Evolutionary conservation across 257 asterid species (phyloP).

Genomic region (Haberlea rhodopensis): DNA sequence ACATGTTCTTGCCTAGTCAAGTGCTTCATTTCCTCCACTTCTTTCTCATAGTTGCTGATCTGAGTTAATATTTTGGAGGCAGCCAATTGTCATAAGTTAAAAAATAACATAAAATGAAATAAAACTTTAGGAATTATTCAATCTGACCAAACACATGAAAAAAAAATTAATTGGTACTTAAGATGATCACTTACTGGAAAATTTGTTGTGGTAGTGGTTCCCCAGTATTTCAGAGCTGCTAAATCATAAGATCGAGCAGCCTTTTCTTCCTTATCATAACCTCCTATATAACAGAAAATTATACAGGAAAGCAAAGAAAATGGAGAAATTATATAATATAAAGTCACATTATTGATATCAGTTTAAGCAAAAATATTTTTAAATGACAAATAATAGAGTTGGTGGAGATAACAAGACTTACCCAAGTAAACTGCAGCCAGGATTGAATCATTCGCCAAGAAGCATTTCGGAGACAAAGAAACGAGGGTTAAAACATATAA

Average conservation of each 20-base stretch:
- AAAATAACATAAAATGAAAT: background rate
- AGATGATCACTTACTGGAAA: constrained; percentile 55
- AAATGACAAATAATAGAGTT: too few relatives aligned
- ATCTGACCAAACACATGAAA: too few relatives aligned
- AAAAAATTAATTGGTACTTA: background rate
- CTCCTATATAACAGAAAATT: constrained; percentile 53
- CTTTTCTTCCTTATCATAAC: constrained; percentile 91
- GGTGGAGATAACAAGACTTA: constrained; percentile 39
- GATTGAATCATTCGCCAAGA: constrained; percentile 26
- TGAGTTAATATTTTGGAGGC: constrained; percentile 16
- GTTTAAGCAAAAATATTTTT: too few relatives aligned
- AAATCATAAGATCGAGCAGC: constrained; percentile 91
- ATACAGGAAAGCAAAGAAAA: background rate
- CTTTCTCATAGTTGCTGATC: constrained; percentile 83
- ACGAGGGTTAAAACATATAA: constrained; percentile 38
- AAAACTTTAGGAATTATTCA: too few relatives aligned
- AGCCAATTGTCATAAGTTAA: background rate
- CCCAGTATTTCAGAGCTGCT: constrained; percentile 90
- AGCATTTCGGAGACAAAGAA: constrained; percentile 26
- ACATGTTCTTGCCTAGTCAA: constrained; percentile 88
- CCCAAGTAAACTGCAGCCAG: constrained; percentile 78
- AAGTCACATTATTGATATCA: background rate
- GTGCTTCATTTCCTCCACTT: constrained; percentile 81
- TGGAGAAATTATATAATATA: background rate
- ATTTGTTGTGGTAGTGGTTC: constrained; percentile 83